These are phyloP conservation scores for Penicillium paneum DNA, from an alignment of 2,329 filamentous ascomycete species.

Conservation along the genomic window DNA sequence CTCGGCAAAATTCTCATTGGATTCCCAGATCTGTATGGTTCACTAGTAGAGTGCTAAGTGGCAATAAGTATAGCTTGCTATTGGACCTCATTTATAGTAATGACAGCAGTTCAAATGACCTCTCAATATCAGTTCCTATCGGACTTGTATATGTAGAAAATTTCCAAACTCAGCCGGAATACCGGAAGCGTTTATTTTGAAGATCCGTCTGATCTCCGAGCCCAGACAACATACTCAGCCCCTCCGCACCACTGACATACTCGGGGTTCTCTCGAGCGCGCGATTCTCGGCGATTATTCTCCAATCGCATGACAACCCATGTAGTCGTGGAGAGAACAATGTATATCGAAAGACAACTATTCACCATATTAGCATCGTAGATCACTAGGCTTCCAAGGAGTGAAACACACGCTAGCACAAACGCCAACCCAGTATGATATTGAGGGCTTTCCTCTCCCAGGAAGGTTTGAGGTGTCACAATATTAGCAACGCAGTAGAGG, in stretches of 20 bases:
- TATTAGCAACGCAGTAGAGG: neutral
- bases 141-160: neutral
- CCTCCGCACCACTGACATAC: neutral
- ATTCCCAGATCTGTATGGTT: too few species aligned
- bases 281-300: neutral
- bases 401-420: neutral
- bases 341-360: neutral
- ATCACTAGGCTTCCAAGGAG: neutral
- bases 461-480: neutral
- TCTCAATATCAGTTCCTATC: too few species aligned
- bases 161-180: neutral
- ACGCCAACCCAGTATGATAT: neutral
- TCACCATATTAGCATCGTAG: neutral
- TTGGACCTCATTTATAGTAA: too few species aligned
- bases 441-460: neutral
- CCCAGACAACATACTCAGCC: neutral
- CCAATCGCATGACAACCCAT: neutral
- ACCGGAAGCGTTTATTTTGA: neutral
- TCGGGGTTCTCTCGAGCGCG: neutral
- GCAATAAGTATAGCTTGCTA: too few species aligned
- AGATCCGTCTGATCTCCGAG: neutral
- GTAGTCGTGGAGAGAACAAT: neutral
- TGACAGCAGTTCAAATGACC: too few species aligned
- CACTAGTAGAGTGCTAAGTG: too few species aligned
- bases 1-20: too few species aligned